phyloP scores from a whole-genome alignment of 176 grass and related monocot genomes.

The Oryza rufipogon region DNA sequence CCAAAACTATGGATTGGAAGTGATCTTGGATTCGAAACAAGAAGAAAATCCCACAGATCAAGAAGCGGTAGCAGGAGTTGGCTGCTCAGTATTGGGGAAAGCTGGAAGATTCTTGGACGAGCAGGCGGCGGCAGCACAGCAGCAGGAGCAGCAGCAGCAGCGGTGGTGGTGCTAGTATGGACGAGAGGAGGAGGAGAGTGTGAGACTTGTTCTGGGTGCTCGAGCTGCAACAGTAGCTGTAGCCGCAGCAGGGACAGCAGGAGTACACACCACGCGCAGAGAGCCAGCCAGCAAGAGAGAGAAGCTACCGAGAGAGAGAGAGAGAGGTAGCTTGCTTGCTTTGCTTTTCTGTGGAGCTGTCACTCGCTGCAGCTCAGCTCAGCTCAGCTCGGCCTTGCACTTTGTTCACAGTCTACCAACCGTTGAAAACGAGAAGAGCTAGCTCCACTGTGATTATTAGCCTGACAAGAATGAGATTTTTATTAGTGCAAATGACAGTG shows the following conservation, averaged over 20 bases:
- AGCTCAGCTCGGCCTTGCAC: conserved; percentile 10
- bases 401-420: conserved; percentile 47
- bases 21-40: conserved; percentile 14
- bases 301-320: too few species aligned
- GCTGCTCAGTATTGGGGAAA: conserved; percentile 37
- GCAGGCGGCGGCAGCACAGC: background rate
- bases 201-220: background rate
- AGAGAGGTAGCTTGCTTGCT: background rate
- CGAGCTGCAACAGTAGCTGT: conserved; percentile 42
- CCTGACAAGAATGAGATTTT: conserved; percentile 33
- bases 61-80: background rate
- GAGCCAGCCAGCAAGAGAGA: background rate
- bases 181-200: background rate
- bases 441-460: background rate
- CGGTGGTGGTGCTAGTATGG: background rate
- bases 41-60: conserved; percentile 27
- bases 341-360: conserved; percentile 43
- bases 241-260: conserved; percentile 39
- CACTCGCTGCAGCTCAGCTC: background rate
- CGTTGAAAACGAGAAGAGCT: conserved; percentile 53
- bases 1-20: background rate
- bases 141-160: background rate
- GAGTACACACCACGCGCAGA: conserved; percentile 43
- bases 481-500: conserved; percentile 30
- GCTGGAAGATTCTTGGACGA: conserved; percentile 45